Percentiles rank a stretch among this genome's conserved stretches.
These are phyloP conservation scores for Pythium vanterpoolii DNA, from an alignment of 352 stramenopile species.

Conservation along the genomic window DNA sequence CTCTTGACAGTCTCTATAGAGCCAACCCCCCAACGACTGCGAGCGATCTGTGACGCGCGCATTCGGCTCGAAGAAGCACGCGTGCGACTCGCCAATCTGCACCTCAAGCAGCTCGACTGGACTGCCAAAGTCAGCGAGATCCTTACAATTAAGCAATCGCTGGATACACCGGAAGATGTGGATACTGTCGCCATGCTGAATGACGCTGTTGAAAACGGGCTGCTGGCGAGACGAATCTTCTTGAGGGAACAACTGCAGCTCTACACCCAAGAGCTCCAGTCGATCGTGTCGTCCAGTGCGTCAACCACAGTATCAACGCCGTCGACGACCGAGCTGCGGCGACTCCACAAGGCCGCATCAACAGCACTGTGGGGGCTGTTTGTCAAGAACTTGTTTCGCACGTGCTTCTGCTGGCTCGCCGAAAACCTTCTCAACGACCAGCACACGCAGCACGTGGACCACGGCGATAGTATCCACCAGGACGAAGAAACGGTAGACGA, in stretches of 20 bases:
- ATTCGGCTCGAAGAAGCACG: slow-evolving; percentile 32
- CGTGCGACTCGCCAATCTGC: slow-evolving; percentile 29
- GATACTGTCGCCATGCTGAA: background rate
- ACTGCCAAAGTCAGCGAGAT: slow-evolving; percentile 17
- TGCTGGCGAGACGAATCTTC: slow-evolving; percentile 5
- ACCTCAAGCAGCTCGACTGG: slow-evolving; percentile 40
- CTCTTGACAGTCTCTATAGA: slow-evolving; percentile 17
- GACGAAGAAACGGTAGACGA: too few species aligned
- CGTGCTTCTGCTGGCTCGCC: slow-evolving; percentile 56
- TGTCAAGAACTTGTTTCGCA: slow-evolving; percentile 53
- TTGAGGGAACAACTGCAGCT: slow-evolving; percentile 6
- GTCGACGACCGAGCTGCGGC: slow-evolving; percentile 18
- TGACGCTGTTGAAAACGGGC: background rate
- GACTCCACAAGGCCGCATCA: slow-evolving; percentile 35
- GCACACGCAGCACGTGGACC: background rate
- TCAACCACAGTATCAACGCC: background rate
- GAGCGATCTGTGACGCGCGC: slow-evolving; percentile 30
- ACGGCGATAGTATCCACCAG: too few species aligned
- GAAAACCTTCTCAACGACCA: slow-evolving; percentile 32
- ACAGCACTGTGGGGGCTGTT: slow-evolving; percentile 46
- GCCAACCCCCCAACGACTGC: background rate
- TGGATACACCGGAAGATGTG: slow-evolving; percentile 9
- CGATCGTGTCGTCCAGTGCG: background rate
- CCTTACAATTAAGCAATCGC: slow-evolving; percentile 18
- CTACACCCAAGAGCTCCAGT: slow-evolving; percentile 10